phyloP scores from a whole-genome alignment of 345 rosid genomes.

The Syzygium jambos region DNA sequence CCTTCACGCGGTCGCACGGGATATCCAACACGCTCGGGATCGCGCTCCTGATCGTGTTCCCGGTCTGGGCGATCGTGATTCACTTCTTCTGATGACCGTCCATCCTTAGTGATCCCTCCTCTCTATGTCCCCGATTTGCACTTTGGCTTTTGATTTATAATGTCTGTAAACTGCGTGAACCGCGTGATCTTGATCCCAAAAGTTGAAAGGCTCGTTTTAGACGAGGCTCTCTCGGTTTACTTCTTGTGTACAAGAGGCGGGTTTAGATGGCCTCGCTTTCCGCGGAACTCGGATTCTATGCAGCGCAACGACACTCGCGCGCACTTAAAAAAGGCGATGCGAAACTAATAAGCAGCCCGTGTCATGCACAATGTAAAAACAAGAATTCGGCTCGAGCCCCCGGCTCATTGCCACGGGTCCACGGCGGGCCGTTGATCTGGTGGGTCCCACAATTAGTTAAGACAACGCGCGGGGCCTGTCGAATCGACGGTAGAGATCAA shows the following conservation, averaged over 20 bases:
- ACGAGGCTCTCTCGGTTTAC: background rate
- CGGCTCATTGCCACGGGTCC: no score
- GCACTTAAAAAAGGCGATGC: no score
- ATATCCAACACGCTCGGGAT: conserved; percentile 81
- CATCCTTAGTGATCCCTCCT: background rate
- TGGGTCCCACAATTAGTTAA: no score
- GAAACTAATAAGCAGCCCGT: no score
- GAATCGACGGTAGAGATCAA: no score
- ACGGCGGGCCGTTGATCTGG: no score
- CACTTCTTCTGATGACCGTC: conserved; percentile 26
- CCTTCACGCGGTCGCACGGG: conserved; percentile 62
- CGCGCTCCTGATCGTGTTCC: conserved; percentile 66
- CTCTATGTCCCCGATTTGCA: background rate
- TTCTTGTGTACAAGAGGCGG: background rate
- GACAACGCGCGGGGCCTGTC: background rate
- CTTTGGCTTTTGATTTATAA: background rate
- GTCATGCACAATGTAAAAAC: no score
- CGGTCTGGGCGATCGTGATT: conserved; percentile 62
- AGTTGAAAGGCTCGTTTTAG: background rate
- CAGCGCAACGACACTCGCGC: no score
- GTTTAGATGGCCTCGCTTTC: no score
- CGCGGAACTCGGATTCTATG: no score
- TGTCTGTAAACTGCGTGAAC: background rate
- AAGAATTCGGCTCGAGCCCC: no score
- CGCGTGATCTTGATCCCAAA: background rate